Evolutionary conservation across 805 yeast species (phyloP), one percentile per base, ranked within the genome.

Genomic region (Spathaspora arborariae): DNA sequence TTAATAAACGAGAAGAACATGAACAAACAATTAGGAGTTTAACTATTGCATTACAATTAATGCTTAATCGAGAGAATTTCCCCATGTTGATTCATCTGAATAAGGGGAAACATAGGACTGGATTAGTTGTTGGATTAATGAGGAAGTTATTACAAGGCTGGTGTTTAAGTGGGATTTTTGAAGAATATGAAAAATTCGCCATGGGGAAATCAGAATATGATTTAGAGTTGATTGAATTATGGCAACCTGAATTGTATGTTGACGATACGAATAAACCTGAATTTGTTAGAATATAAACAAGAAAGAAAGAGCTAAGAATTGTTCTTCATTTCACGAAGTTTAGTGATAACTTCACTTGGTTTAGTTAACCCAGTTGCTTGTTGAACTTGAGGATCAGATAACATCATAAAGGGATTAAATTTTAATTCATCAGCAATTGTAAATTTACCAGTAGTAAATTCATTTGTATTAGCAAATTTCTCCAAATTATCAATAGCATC

Each of bases 81-180:
- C 99, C 99, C 1, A 81, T 92, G 10, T 71, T 92, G 47, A 79
- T 92, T 10, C 98, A 94, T 63, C 89, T 97, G 3, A 89, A 94
- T 64, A 92, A 92, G 68, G 99, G 99, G n/a, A 94, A 94, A 63
- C 99, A 92, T 62, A 68, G 99, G 38, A 91, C 89, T 2, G 98
- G 98, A 0, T 91, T 94, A 1, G 72, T 91, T 37, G 95, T 91
- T n/a, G 99, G 97, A 0, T 75, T 89, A 24, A 82, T 92, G 76
- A 70, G 99, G 42, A 89, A 88, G 59, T 63, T 85, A 44, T 68
- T 90, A 40, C 97, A 90, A 64, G 95, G 95, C 1, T 92, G 99
- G 99, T 82, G 94, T 48, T 74, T 88, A 56, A 84, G 96, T 44
- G 96, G 97, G 1, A 85, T 89, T 5, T 94, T 89, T 64, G 97